Evolutionary conservation across 495 filamentous ascomycete species (phyloP).

Genomic region (Parathielavia appendiculata): DNA sequence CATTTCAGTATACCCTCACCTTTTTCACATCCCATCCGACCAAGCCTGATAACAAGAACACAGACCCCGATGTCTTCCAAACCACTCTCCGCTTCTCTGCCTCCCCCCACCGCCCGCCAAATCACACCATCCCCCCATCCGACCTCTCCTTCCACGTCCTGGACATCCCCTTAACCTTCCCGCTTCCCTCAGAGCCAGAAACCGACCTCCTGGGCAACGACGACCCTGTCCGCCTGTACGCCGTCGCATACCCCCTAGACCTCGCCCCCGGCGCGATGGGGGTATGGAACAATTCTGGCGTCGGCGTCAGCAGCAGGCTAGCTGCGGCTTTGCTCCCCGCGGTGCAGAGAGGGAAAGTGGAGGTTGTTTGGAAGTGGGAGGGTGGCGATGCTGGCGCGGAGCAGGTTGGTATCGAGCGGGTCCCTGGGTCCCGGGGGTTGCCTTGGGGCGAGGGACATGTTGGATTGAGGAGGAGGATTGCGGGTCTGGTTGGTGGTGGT

Average conservation of each 20-base stretch:
- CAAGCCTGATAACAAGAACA: background rate
- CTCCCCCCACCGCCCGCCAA: conserved; percentile 20
- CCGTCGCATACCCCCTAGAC: conserved; percentile 31
- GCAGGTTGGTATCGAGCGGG: background rate
- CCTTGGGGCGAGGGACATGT: conserved; percentile 27
- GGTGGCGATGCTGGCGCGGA: background rate
- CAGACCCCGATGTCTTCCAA: conserved; percentile 21
- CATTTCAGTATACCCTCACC: too few relatives aligned
- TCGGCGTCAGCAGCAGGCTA: conserved; percentile 36
- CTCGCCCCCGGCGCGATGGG: conserved; percentile 29
- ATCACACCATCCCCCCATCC: conserved; percentile 15
- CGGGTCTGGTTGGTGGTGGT: conserved; percentile 28
- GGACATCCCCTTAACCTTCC: conserved; percentile 21
- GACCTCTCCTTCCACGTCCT: conserved; percentile 36
- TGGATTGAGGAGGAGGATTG: conserved; percentile 33
- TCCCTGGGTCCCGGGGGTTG: conserved; percentile 22
- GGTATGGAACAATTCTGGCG: conserved; percentile 39
- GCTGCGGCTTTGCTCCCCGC: conserved; percentile 35
- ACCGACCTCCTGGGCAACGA: background rate
- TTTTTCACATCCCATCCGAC: too few relatives aligned
- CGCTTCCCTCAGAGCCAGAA: conserved; percentile 12
- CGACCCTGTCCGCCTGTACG: conserved; percentile 29
- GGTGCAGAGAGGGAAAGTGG: background rate
- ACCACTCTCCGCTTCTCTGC: conserved; percentile 22
- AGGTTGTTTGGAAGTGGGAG: background rate